Evolutionary conservation across 2,329 filamentous ascomycete species (phyloP).

Genomic region (Trichophyton rubrum): DNA sequence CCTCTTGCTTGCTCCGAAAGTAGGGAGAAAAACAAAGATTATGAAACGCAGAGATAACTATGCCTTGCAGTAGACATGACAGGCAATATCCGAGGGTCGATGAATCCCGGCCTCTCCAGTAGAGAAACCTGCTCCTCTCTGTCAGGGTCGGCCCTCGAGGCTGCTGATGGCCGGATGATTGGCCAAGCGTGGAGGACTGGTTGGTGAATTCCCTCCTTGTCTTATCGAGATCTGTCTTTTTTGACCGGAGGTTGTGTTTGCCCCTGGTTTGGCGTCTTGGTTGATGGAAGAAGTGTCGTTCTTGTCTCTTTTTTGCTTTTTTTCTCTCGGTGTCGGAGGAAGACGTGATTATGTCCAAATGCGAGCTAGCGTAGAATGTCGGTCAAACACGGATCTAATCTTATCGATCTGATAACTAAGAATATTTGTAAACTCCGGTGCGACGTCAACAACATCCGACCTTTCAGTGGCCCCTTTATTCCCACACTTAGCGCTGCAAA

Average conservation of each 20-base stretch:
- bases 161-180: background rate
- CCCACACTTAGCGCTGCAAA: background rate
- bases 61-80: background rate
- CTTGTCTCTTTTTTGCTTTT: background rate
- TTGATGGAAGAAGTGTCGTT: background rate
- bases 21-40: background rate
- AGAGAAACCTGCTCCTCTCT: background rate
- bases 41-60: background rate
- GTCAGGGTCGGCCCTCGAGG: background rate
- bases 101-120: background rate
- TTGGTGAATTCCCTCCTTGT: background rate
- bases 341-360: background rate
- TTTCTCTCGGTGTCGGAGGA: background rate
- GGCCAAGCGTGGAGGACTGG: background rate
- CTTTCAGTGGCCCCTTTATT: background rate
- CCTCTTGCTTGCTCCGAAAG: background rate
- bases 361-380: background rate
- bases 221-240: too few relatives aligned
- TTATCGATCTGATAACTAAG: conserved; percentile 12
- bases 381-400: conserved; percentile 14
- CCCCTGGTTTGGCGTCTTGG: background rate
- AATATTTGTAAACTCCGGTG: conserved; percentile 6
- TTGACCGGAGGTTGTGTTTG: background rate
- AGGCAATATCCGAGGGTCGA: background rate
- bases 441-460: background rate